A percentile compares a stretch with the other conserved stretches of the same genome.
phyloP scores from a whole-genome alignment of 1,139 yeast genomes.

The Sugiyamaella pinicola region DNA sequence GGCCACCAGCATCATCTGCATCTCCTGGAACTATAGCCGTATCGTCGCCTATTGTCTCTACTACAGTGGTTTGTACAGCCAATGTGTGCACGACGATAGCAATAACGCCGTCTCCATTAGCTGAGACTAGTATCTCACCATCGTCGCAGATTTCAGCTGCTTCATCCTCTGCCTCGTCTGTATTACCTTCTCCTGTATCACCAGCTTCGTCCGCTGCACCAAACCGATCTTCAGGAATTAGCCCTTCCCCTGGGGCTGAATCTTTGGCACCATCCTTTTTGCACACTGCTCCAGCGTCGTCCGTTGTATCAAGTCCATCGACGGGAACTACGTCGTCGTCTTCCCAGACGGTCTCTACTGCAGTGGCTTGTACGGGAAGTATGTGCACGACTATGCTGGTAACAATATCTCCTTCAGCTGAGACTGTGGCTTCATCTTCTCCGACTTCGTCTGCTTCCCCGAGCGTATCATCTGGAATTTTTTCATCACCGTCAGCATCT shows the following conservation, averaged over 20 bases:
- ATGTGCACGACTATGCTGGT: constrained; percentile 17
- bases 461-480: background rate
- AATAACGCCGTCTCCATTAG: too few species aligned
- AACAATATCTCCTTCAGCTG: background rate
- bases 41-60: too few species aligned
- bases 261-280: background rate
- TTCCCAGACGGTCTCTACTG: background rate
- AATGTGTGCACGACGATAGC: too few species aligned
- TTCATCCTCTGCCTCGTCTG: too few species aligned
- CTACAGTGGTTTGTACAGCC: too few species aligned
- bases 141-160: too few species aligned
- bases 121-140: too few species aligned
- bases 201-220: constrained; percentile 9
- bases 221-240: constrained; percentile 4
- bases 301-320: background rate
- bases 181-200: background rate
- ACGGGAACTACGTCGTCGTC: background rate
- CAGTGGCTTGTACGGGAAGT: constrained; percentile 10
- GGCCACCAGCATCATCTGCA: too few species aligned
- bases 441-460: constrained; percentile 1
- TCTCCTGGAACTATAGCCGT: too few species aligned
- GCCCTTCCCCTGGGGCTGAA: constrained; percentile 4
- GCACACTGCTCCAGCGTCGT: background rate
- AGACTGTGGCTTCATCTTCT: background rate
- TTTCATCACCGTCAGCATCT: constrained; percentile 5